A percentile compares a stretch with the other conserved stretches of the same genome.
These are phyloP conservation scores for Bonia amplexicaulis DNA, from an alignment of 176 grass and related monocot genomes.

Conservation along the genomic window DNA sequence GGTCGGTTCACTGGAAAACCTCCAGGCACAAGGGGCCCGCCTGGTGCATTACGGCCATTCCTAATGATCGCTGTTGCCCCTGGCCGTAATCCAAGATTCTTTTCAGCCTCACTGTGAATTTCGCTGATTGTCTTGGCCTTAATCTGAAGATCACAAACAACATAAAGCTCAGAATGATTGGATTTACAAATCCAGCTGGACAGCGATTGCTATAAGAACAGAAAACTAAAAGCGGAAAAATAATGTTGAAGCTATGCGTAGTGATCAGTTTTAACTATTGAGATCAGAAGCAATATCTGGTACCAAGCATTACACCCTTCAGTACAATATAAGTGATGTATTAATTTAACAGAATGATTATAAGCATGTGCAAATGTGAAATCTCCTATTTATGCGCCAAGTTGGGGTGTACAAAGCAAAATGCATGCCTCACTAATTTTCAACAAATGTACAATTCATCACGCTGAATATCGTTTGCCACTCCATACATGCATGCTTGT, in stretches of 20 bases:
- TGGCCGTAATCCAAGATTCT: slow-evolving; percentile 72
- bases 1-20: slow-evolving; percentile 57
- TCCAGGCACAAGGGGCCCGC: slow-evolving; percentile 59
- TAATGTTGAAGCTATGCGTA: neutral
- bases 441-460: neutral
- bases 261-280: neutral
- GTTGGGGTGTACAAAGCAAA: neutral
- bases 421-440: neutral
- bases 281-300: neutral
- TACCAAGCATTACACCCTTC: neutral
- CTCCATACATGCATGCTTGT: neutral
- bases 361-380: neutral
- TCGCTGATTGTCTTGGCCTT: slow-evolving; percentile 89
- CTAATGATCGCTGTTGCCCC: slow-evolving; percentile 61
- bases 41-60: slow-evolving; percentile 51
- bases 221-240: neutral
- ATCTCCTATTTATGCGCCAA: neutral
- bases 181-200: neutral
- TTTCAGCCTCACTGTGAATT: slow-evolving; percentile 84
- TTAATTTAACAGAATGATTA: neutral
- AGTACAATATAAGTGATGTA: neutral
- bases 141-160: slow-evolving; percentile 50
- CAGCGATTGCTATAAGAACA: neutral
- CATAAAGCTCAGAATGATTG: slow-evolving; percentile 28
- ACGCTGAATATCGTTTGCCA: neutral